A percentile compares a stretch with the other conserved stretches of the same genome.
Conservation (phyloP, 352 stramenopile genomes). For the Sclerospora graminicola region DNA sequence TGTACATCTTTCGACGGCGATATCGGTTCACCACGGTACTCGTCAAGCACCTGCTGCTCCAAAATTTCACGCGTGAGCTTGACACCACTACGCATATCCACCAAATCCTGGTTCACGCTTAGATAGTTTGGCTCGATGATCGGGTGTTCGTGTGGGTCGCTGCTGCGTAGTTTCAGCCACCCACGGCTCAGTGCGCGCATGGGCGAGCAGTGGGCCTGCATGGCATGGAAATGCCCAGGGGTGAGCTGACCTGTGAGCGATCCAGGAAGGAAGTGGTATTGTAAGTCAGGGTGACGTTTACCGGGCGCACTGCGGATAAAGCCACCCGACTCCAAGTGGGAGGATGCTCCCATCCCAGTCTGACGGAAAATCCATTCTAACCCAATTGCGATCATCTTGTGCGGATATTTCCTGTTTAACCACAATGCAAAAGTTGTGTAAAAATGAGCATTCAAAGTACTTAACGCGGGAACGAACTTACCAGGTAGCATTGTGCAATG, state of each 20-base stretch:
- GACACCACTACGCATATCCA: conserved; percentile 71
- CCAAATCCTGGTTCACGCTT: conserved; percentile 60
- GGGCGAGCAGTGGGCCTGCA: conserved; percentile 83
- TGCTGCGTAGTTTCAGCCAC: conserved; percentile 67
- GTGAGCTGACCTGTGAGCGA: conserved; percentile 37
- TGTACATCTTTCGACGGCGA: conserved; percentile 54
- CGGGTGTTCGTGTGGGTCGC: conserved; percentile 62
- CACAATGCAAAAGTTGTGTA: background rate
- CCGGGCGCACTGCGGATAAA: conserved; percentile 57
- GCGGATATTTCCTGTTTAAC: conserved; percentile 52
- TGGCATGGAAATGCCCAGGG: conserved; percentile 45
- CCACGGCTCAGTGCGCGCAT: conserved; percentile 83
- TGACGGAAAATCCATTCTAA: conserved; percentile 74
- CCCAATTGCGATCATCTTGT: conserved; percentile 80
- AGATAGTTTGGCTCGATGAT: conserved; percentile 87
- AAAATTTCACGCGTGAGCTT: conserved; percentile 82
- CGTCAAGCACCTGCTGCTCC: conserved; percentile 77
- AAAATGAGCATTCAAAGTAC: background rate
- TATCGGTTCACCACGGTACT: conserved; percentile 71
- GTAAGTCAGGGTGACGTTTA: conserved; percentile 78
- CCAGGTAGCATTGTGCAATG: conserved; percentile 84
- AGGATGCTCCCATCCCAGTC: conserved; percentile 63
- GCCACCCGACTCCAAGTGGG: conserved; percentile 76
- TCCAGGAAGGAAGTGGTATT: conserved; percentile 87
- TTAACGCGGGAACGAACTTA: conserved; percentile 6